phyloP scores from a whole-genome alignment of 495 filamentous ascomycete genomes.

The Podospora didyma region DNA sequence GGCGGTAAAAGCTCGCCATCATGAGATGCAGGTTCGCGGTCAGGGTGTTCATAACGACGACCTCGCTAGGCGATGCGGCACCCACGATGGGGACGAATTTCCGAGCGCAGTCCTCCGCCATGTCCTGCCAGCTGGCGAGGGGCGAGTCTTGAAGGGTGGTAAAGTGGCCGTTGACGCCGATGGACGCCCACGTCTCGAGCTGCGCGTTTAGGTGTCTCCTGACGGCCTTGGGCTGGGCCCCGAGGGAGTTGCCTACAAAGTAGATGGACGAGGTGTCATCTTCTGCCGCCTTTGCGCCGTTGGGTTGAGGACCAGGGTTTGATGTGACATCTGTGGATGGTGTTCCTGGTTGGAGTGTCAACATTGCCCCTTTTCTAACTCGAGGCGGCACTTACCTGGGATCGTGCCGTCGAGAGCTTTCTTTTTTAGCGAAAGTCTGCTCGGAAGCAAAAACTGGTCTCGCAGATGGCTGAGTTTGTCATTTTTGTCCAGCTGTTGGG shows the following conservation, averaged over 20 bases:
- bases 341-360: neutral
- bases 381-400: conserved; percentile 14
- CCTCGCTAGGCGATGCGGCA: conserved; percentile 60
- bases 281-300: conserved; percentile 13
- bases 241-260: conserved; percentile 90
- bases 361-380: too few species aligned
- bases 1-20: conserved; percentile 85
- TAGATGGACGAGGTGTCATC: conserved; percentile 61
- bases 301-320: neutral
- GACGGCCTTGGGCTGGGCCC: conserved; percentile 72
- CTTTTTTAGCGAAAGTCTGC: conserved; percentile 60
- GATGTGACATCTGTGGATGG: neutral
- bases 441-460: conserved; percentile 75
- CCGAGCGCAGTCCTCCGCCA: conserved; percentile 66
- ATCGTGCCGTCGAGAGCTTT: conserved; percentile 50
- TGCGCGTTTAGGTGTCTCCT: conserved; percentile 65
- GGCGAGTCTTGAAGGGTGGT: conserved; percentile 64
- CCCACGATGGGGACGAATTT: conserved; percentile 78
- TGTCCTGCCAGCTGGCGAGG: conserved; percentile 70
- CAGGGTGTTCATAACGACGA: conserved; percentile 85
- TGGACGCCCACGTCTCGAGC: conserved; percentile 78
- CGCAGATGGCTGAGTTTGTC: conserved; percentile 66
- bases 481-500: conserved; percentile 52
- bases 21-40: conserved; percentile 87
- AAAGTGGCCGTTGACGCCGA: conserved; percentile 89